phyloP scores from a whole-genome alignment of 2,329 filamentous ascomycete genomes.

The Colletotrichum agaves region DNA sequence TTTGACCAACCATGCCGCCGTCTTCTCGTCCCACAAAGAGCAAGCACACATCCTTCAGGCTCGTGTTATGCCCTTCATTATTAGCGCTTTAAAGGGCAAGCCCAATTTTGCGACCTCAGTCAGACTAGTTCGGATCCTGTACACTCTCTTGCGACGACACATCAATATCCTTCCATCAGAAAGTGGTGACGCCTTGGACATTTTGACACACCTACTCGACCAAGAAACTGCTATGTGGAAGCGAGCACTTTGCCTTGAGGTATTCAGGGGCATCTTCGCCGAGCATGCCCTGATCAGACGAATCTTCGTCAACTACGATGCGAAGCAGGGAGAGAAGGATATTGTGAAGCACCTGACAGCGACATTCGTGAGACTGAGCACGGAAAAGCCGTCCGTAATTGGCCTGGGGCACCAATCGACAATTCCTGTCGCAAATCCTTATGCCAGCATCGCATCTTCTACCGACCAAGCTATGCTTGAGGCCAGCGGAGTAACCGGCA shows the following conservation, averaged over 20 bases:
- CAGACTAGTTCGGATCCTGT: slow-evolving; percentile 83
- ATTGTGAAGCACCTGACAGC: slow-evolving; percentile 86
- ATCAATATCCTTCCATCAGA: slow-evolving; percentile 79
- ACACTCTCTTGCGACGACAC: slow-evolving; percentile 82
- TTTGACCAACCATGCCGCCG: slow-evolving; percentile 82
- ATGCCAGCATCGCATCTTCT: slow-evolving; percentile 65
- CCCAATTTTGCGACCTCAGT: slow-evolving; percentile 85
- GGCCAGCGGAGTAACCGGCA: slow-evolving; percentile 85
- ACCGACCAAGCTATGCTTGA: slow-evolving; percentile 90
- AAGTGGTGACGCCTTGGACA: slow-evolving; percentile 82
- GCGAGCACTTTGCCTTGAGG: slow-evolving; percentile 88
- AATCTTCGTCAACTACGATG: slow-evolving; percentile 85
- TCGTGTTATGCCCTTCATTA: slow-evolving; percentile 85
- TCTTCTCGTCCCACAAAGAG: slow-evolving; percentile 83
- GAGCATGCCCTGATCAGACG: slow-evolving; percentile 82
- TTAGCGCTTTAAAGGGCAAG: slow-evolving; percentile 80
- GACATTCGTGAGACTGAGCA: slow-evolving; percentile 90
- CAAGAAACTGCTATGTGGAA: slow-evolving; percentile 89
- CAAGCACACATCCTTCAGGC: slow-evolving; percentile 81
- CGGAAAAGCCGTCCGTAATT: slow-evolving; percentile 89
- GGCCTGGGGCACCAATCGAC: slow-evolving; percentile 91
- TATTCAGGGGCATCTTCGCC: slow-evolving; percentile 86
- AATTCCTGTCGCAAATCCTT: slow-evolving; percentile 72
- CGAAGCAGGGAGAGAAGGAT: slow-evolving; percentile 74
- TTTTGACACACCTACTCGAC: slow-evolving; percentile 88